Base-by-base conservation (phyloP, 768 basidiomycete genomes). In the Epithele typhae region DNA sequence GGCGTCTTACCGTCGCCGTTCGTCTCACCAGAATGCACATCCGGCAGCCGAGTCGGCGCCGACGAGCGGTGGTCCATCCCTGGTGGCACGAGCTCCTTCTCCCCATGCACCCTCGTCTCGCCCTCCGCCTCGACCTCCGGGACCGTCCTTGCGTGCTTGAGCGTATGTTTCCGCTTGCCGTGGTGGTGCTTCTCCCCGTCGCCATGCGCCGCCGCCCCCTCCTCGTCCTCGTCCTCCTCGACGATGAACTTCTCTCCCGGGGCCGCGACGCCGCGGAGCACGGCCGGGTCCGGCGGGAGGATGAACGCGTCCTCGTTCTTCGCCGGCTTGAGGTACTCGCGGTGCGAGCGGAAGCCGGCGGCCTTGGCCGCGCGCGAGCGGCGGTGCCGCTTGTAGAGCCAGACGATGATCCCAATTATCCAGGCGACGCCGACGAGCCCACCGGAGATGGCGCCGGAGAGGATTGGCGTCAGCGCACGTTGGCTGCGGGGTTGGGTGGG, bases 211-310 rank as follows among this genome's bases (percentile, higher is more conserved):
- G 14, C 45, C 17, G n/a, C 37, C 23, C 34, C 48, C 25, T 43
- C 49, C 25, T 43, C 49, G 21, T 45, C 45, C 32, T 43, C 25
- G 25, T 37, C 38, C 22, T 49, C 43, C 19, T 54, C 57, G 25
- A 47, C 40, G 37, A 59, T 50, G 34, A 59, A 37, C 24, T 51
- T 42, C 46, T 72, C 65, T 11, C 77, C 76, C 2, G 77, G 72
- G 45, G 61, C 53, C 18, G 66, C 59, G 37, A 71, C 67, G 17
- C 77, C 78, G 36, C 76, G 64, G n/a, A 82, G 60, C 24, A 83
- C 69, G 33, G 81, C 82, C n/a, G 82, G 81, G 61, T 84, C 82
- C 1, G 81, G 81, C 17, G 81, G 81, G 41, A 82, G 68, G 45
- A 79, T 66, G 38, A 65, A 72, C 43, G 69, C 65, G 15, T 68